These are phyloP conservation scores for Dispira parvispora DNA, from an alignment of 192 early-diverging fungal genomes.

Conservation along the genomic window DNA sequence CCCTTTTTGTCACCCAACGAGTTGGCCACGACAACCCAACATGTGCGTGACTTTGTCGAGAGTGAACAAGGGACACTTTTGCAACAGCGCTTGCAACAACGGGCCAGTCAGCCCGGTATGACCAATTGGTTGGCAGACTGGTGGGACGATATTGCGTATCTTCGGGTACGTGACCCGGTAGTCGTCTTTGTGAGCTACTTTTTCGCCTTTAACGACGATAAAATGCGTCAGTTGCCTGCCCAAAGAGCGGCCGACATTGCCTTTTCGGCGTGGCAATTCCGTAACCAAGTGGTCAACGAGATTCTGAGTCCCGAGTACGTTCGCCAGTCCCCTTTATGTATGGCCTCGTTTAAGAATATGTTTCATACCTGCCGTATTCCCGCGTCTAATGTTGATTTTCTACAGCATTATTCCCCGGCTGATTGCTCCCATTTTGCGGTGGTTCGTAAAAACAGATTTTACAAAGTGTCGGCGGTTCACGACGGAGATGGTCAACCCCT, in stretches of 20 bases:
- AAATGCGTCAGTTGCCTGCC: constrained; percentile 52
- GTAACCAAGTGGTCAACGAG: constrained; percentile 55
- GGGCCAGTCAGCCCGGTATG: constrained; percentile 49
- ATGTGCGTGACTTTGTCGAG: constrained; percentile 61
- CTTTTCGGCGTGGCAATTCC: constrained; percentile 80
- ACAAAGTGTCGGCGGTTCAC: constrained; percentile 41
- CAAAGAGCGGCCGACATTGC: constrained; percentile 78
- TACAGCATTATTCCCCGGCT: constrained; percentile 47
- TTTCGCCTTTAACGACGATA: constrained; percentile 84
- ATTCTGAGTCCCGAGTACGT: constrained; percentile 70
- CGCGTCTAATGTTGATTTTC: constrained; percentile 65
- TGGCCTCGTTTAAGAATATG: constrained; percentile 88
- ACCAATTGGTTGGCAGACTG: constrained; percentile 91
- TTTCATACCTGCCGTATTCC: constrained; percentile 94
- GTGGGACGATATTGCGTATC: constrained; percentile 95
- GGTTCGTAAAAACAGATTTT: constrained; percentile 87
- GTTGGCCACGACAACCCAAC: constrained; percentile 42
- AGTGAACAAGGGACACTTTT: constrained; percentile 75
- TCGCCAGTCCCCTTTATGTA: constrained; percentile 62
- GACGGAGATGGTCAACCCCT: constrained; percentile 56
- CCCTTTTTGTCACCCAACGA: constrained; percentile 55
- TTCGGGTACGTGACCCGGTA: constrained; percentile 91
- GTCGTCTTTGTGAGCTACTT: constrained; percentile 95
- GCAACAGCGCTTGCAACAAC: constrained; percentile 65
- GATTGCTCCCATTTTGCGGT: constrained; percentile 74